phyloP scores from a whole-genome alignment of 108 stramenopile species.

The Licmophora abbreviata region DNA sequence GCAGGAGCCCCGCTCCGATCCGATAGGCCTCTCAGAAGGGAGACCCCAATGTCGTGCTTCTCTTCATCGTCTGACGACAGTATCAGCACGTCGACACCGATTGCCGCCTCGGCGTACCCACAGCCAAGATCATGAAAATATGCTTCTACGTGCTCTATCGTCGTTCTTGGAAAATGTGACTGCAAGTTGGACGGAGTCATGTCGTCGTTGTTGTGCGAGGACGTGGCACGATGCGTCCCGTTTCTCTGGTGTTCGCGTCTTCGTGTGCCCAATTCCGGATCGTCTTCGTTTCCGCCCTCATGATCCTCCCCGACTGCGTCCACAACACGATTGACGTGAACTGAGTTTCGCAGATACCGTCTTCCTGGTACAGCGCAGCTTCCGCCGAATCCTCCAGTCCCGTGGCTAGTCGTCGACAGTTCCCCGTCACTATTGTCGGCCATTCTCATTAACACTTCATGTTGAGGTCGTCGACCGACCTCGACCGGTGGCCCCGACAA shows the following conservation, averaged over 20 bases:
- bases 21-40: conserved; percentile 23
- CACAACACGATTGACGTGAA: background rate
- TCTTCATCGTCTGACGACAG: conserved; percentile 12
- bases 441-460: background rate
- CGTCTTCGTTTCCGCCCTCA: conserved; percentile 4
- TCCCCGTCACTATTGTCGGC: no score
- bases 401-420: no score
- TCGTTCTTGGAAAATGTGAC: conserved; percentile 3
- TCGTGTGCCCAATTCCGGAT: conserved; percentile 13
- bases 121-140: conserved; percentile 25
- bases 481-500: conserved; percentile 24
- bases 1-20: conserved; percentile 39
- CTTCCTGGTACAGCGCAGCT: conserved; percentile 9
- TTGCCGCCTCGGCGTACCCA: conserved; percentile 25
- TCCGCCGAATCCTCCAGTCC: conserved; percentile 15
- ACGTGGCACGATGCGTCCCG: no score
- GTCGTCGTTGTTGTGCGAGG: conserved; percentile 8
- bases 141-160: conserved; percentile 13
- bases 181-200: conserved; percentile 18
- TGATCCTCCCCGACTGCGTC: background rate
- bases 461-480: background rate
- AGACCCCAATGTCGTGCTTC: conserved; percentile 3
- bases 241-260: no score
- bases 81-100: conserved; percentile 38
- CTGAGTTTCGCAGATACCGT: conserved; percentile 1